phyloP scores from a whole-genome alignment of 495 filamentous ascomycete genomes.

The Annulohypoxylon nitens region DNA sequence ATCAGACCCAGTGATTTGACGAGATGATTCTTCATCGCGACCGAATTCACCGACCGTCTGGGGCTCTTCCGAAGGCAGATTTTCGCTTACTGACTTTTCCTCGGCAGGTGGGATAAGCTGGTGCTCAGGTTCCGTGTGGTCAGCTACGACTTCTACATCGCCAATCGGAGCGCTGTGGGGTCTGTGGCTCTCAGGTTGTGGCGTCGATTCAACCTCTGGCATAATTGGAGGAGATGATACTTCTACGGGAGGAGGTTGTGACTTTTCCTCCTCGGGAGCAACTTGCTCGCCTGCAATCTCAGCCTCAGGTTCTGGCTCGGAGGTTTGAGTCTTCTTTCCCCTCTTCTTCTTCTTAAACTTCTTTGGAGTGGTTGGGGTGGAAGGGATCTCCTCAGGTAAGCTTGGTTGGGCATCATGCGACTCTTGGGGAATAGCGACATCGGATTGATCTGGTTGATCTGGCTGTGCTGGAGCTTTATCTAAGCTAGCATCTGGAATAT shows the following conservation, averaged over 20 bases:
- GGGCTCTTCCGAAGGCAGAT: slow-evolving; percentile 19
- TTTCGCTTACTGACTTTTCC: slow-evolving; percentile 10
- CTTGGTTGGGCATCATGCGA: slow-evolving; percentile 10
- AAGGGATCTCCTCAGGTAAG: slow-evolving; percentile 27
- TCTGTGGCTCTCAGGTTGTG: slow-evolving; percentile 20
- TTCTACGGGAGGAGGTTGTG: slow-evolving; percentile 11
- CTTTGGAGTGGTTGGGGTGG: slow-evolving; percentile 30
- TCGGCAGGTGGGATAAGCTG: not conserved
- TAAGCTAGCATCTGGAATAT: not conserved
- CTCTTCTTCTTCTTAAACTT: slow-evolving; percentile 48
- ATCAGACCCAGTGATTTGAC: slow-evolving; percentile 12
- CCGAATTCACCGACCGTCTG: not conserved
- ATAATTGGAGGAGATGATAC: not conserved
- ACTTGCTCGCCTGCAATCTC: slow-evolving; percentile 12
- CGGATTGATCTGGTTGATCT: slow-evolving; percentile 1
- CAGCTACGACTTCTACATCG: slow-evolving; percentile 10
- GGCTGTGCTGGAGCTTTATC: not conserved
- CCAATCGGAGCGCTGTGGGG: not conserved
- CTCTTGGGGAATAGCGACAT: slow-evolving; percentile 12
- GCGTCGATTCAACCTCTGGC: slow-evolving; percentile 16
- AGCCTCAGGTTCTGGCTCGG: slow-evolving; percentile 16
- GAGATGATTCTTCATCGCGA: not conserved
- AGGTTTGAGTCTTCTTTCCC: slow-evolving; percentile 28
- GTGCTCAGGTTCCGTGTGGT: slow-evolving; percentile 12
- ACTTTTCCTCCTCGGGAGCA: slow-evolving; percentile 9